Percentiles rank a stretch among this genome's conserved stretches.
These are phyloP conservation scores for Xylariomycetidae sp. DNA, from an alignment of 2,329 filamentous ascomycete genomes.

Conservation along the genomic window DNA sequence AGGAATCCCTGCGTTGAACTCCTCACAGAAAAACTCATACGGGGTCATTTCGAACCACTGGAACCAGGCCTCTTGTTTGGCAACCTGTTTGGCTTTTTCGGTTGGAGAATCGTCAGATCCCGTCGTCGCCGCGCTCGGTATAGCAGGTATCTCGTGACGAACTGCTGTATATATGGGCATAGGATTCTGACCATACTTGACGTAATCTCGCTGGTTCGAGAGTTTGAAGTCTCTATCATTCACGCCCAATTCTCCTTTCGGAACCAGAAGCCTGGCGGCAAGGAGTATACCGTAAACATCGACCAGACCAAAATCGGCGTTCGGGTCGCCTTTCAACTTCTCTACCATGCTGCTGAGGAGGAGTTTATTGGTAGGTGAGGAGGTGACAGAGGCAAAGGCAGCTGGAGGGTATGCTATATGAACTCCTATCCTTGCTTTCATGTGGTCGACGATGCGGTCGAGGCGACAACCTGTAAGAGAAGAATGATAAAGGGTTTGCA, in stretches of 20 bases:
- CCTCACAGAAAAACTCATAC: slow-evolving; percentile 93
- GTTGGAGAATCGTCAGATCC: slow-evolving; percentile 27
- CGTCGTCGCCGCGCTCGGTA: slow-evolving; percentile 40
- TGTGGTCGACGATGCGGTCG: slow-evolving; percentile 68
- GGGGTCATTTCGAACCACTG: slow-evolving; percentile 97
- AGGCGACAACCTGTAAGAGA: slow-evolving; percentile 68
- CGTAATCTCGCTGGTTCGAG: slow-evolving; percentile 75
- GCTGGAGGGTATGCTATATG: slow-evolving; percentile 92
- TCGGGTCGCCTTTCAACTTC: slow-evolving; percentile 77
- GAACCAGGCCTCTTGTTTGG: slow-evolving; percentile 77
- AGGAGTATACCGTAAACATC: slow-evolving; percentile 88
- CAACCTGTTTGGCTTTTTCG: slow-evolving; percentile 47
- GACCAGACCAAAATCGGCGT: slow-evolving; percentile 82
- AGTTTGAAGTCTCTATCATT: slow-evolving; percentile 80
- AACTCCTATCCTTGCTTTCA: slow-evolving; percentile 78
- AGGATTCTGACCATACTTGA: slow-evolving; percentile 75
- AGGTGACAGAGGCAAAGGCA: slow-evolving; percentile 75
- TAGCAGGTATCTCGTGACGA: slow-evolving; percentile 83
- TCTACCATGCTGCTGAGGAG: slow-evolving; percentile 85
- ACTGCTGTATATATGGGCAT: slow-evolving; percentile 95
- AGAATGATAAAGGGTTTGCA: slow-evolving; percentile 83
- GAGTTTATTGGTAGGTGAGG: slow-evolving; percentile 88
- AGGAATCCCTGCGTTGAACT: slow-evolving; percentile 85
- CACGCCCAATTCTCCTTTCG: slow-evolving; percentile 75
- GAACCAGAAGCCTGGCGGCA: slow-evolving; percentile 78